Evolutionary conservation across 2,329 filamentous ascomycete species (phyloP), one percentile per base, ranked within the genome.

Genomic region (Thelonectria rubi): DNA sequence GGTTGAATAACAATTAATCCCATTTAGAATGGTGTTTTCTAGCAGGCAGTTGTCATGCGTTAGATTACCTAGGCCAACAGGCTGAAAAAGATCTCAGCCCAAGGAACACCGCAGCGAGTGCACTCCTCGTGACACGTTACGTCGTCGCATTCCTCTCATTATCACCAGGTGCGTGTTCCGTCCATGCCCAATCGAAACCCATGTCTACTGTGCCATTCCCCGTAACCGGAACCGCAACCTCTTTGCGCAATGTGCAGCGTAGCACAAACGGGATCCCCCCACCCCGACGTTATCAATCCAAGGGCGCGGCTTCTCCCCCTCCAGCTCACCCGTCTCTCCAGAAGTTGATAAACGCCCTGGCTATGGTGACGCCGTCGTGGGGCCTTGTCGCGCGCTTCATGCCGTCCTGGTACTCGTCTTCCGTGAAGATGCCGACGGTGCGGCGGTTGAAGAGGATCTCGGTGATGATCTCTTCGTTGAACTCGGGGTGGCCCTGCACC

Each of bases 361-460:
- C 90, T 55, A 97, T 88, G 3, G 82, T 78, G n/a, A 95, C 81
- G 1, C 94, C 94, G 74, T 97, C 93, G 65, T 97, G 93, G 56
- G 86, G 81, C 34, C 87, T 82, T 9, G 79, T 80, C 2, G 89
- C 89, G 62, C 92, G 85, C 8, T 77, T 79, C 74, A 94, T 85
- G 24, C 86, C 91, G 68, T 92, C 90, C 58, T 86, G 77, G 68
- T 86, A 94, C 62, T 90, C 77, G 17, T 86, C 86, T 58, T 94
- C 87, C 56, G 83, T 78, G 65, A 97, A 91, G 20, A 95, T 81
- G 1, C 91, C 92, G 49, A 80, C 80, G 26, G 82, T 80, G 72
- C 91, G 86, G 58, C 93, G 84, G 62, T 84, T 78, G 62, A 70
- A 70, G 21, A 79, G 68, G 32, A 79, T 69, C 54, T 76, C 73